Percentiles rank a stretch among this genome's conserved stretches.
Evolutionary conservation across 805 yeast species (phyloP).

Genomic region (Yamadazyma akitaensis): DNA sequence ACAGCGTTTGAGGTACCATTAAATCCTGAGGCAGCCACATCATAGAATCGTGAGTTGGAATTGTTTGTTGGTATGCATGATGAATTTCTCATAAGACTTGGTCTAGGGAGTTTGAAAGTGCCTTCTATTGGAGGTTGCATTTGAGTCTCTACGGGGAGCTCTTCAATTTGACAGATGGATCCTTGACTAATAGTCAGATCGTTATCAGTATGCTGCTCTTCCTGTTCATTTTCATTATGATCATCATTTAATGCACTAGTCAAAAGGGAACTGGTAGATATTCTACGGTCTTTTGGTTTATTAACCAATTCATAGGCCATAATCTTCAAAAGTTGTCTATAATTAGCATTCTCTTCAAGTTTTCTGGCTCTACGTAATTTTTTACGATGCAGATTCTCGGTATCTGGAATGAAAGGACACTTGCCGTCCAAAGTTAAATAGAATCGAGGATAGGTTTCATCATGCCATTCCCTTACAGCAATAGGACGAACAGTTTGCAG

Average conservation of each 20-base stretch:
- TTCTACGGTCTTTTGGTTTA: slow-evolving; percentile 22
- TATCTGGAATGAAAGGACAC: slow-evolving; percentile 76
- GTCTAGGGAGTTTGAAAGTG: slow-evolving; percentile 26
- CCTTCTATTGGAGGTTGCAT: neutral
- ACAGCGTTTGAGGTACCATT: slow-evolving; percentile 45
- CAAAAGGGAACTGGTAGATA: slow-evolving; percentile 8
- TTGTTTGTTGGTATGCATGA: slow-evolving; percentile 32
- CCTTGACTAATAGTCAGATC: slow-evolving; percentile 12
- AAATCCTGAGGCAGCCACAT: slow-evolving; percentile 43
- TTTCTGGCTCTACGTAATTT: slow-evolving; percentile 37
- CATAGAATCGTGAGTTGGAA: slow-evolving; percentile 34
- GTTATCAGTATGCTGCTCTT: slow-evolving; percentile 12
- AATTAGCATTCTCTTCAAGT: slow-evolving; percentile 39
- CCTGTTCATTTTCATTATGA: neutral
- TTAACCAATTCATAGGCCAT: slow-evolving; percentile 32
- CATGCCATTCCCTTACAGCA: slow-evolving; percentile 75
- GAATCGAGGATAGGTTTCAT: slow-evolving; percentile 53
- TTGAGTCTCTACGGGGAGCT: neutral
- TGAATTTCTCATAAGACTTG: slow-evolving; percentile 27
- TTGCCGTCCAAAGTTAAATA: slow-evolving; percentile 66
- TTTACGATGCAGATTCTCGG: slow-evolving; percentile 40
- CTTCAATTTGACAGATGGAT: slow-evolving; percentile 4
- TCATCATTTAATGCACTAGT: slow-evolving; percentile 4
- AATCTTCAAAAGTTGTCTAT: slow-evolving; percentile 36
- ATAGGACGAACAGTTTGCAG: slow-evolving; percentile 77